A percentile compares a stretch with the other conserved stretches of the same genome.
phyloP scores from a whole-genome alignment of 2,329 filamentous ascomycete genomes.

The Metarhizium rileyi region DNA sequence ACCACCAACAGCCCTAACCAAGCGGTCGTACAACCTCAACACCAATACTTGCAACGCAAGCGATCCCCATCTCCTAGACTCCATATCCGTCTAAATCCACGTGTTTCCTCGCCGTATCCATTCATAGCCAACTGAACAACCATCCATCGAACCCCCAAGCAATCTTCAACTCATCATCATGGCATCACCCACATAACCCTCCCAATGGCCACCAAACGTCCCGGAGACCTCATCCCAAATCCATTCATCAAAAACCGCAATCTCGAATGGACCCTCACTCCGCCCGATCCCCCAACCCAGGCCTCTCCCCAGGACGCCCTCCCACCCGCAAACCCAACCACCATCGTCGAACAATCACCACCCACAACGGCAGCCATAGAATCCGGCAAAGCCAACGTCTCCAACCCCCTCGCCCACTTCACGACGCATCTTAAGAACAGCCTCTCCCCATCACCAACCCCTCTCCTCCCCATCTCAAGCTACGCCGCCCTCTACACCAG shows the following conservation, averaged over 20 bases:
- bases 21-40: too few relatives aligned
- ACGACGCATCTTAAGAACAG: constrained; percentile 20
- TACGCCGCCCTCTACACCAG: constrained; percentile 28
- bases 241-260: constrained; percentile 39
- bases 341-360: background rate
- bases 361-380: constrained; percentile 29
- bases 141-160: too few relatives aligned
- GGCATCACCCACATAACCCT: background rate
- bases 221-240: constrained; percentile 29
- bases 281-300: background rate
- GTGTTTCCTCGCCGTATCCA: too few relatives aligned
- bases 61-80: too few relatives aligned
- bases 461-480: constrained; percentile 23
- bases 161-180: too few relatives aligned
- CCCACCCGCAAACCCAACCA: background rate
- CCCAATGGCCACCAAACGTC: constrained; percentile 2
- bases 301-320: background rate
- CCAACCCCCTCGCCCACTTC: constrained; percentile 32
- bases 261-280: constrained; percentile 29
- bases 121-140: too few relatives aligned
- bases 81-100: too few relatives aligned
- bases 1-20: too few relatives aligned
- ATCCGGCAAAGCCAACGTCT: constrained; percentile 24
- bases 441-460: constrained; percentile 15
- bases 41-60: too few relatives aligned